These are phyloP conservation scores for Dactylellina sp. DNA, from an alignment of 2,329 filamentous ascomycete genomes.

Conservation along the genomic window DNA sequence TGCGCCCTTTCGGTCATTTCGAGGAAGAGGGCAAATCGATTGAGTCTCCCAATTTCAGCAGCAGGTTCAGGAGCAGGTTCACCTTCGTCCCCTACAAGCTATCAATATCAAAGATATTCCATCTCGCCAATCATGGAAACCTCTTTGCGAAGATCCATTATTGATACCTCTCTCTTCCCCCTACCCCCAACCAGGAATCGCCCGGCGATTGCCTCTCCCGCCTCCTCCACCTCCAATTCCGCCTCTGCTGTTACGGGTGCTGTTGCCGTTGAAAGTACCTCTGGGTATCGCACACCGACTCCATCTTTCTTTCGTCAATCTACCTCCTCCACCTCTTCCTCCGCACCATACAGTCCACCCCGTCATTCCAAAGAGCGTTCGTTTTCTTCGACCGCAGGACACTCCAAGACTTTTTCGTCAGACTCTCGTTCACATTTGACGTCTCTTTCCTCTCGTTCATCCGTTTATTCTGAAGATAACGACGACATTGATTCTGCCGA, in stretches of 20 bases:
- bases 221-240: slow-evolving; percentile 23
- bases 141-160: slow-evolving; percentile 54
- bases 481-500: slow-evolving; percentile 53
- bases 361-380: slow-evolving; percentile 54
- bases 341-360: slow-evolving; percentile 46
- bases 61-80: slow-evolving; percentile 42
- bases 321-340: slow-evolving; percentile 56
- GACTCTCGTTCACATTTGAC: slow-evolving; percentile 57
- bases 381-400: slow-evolving; percentile 44
- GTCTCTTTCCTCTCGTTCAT: slow-evolving; percentile 51
- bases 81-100: slow-evolving; percentile 37
- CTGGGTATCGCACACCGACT: slow-evolving; percentile 52
- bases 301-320: slow-evolving; percentile 57
- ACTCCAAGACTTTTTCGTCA: slow-evolving; percentile 55
- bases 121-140: slow-evolving; percentile 55
- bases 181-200: slow-evolving; percentile 54
- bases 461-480: slow-evolving; percentile 56
- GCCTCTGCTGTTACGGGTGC: background rate
- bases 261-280: slow-evolving; percentile 27
- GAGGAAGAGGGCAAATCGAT: slow-evolving; percentile 57
- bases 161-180: slow-evolving; percentile 57
- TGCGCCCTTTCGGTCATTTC: slow-evolving; percentile 57
- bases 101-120: slow-evolving; percentile 56
- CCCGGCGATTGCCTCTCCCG: slow-evolving; percentile 27
- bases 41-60: slow-evolving; percentile 57